phyloP scores from a whole-genome alignment of 208 protist species.

The Naegleria fowleri region DNA sequence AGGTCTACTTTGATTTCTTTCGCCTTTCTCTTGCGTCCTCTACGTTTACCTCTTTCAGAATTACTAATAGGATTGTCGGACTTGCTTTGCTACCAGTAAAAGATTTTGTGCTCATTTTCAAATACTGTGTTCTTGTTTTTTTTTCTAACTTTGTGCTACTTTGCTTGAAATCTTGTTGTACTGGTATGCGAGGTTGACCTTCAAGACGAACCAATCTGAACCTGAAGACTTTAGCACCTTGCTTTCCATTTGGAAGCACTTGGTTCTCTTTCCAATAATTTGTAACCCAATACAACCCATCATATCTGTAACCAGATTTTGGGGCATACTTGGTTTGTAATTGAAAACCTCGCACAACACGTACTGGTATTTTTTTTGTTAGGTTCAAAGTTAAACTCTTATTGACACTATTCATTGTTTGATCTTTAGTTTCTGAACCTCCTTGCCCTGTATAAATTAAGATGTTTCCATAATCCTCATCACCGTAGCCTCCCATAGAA shows the following conservation, averaged over 20 bases:
- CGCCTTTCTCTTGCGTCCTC: neutral
- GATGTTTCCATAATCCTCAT: neutral
- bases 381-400: neutral
- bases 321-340: neutral
- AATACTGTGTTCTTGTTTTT: neutral
- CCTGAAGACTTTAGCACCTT: neutral
- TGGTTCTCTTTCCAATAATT: neutral
- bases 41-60: neutral
- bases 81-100: neutral
- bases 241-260: neutral
- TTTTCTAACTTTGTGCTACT: neutral
- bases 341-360: neutral
- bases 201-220: neutral
- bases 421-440: neutral
- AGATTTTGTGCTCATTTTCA: neutral
- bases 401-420: neutral
- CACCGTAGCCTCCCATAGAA: neutral
- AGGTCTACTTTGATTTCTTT: neutral
- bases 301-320: neutral
- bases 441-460: conserved; percentile 13
- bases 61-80: neutral
- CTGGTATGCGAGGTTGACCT: neutral
- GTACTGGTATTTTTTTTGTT: neutral
- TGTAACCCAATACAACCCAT: conserved; percentile 5
- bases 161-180: neutral